Conservation (phyloP, 2,329 filamentous ascomycete species). For the Blastomyces parvus region DNA sequence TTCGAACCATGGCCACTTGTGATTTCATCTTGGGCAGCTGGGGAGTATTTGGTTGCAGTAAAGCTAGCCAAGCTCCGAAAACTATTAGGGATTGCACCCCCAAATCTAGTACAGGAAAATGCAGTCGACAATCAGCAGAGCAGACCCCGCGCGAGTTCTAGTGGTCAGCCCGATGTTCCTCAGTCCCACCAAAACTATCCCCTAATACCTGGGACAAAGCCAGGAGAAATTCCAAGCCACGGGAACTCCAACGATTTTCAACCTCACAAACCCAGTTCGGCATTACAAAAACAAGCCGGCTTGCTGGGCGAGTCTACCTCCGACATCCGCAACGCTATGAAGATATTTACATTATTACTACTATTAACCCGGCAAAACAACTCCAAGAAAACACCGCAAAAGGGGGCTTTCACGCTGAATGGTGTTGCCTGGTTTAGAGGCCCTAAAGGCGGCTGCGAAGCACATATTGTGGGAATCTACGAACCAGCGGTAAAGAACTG, state of each 20-base stretch:
- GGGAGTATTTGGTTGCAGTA: neutral
- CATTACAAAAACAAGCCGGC: neutral
- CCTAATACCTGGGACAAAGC: neutral
- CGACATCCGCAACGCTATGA: neutral
- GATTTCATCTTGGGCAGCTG: conserved; percentile 3
- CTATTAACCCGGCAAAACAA: neutral
- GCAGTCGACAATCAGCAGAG: neutral
- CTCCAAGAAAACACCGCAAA: conserved; percentile 2
- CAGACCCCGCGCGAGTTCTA: neutral
- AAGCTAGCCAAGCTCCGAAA: conserved; percentile 1
- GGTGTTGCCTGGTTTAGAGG: conserved; percentile 10
- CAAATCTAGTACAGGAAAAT: neutral
- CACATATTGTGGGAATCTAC: conserved; percentile 6
- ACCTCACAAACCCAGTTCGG: neutral
- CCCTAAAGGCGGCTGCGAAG: conserved; percentile 8
- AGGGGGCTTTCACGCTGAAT: conserved; percentile 3
- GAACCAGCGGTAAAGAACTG: conserved; percentile 3
- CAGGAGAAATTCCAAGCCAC: neutral
- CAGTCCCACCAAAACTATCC: neutral
- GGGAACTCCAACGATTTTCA: neutral
- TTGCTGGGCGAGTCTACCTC: neutral
- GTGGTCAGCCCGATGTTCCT: neutral
- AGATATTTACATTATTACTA: neutral
- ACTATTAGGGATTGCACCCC: neutral
- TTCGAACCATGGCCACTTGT: conserved; percentile 5